phyloP scores from a whole-genome alignment of 306 rosid species.

The Corylus avellana region DNA sequence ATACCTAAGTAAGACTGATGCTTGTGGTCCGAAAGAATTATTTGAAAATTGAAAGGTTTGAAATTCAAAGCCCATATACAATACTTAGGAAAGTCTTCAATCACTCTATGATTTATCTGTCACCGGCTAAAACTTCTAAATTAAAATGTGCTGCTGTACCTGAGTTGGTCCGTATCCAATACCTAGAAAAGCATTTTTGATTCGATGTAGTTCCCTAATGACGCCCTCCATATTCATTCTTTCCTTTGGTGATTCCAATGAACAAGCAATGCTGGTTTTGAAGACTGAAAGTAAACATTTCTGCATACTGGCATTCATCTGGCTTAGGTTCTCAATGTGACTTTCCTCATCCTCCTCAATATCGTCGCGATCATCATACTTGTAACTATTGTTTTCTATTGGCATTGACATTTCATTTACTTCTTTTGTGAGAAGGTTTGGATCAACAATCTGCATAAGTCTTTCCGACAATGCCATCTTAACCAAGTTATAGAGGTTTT shows the following conservation, averaged over 20 bases:
- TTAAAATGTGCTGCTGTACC: background rate
- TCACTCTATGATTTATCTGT: background rate
- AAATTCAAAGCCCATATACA: too few relatives aligned
- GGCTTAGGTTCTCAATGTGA: background rate
- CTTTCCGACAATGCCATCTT: conserved; percentile 29
- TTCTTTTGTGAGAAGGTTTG: conserved; percentile 27
- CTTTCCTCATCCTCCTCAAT: too few relatives aligned
- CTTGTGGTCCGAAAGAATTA: too few relatives aligned
- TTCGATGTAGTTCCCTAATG: conserved; percentile 19
- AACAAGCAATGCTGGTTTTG: conserved; percentile 33
- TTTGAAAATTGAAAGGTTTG: too few relatives aligned
- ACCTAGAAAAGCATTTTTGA: background rate
- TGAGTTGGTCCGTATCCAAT: background rate
- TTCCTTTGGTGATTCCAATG: conserved; percentile 28
- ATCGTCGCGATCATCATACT: background rate
- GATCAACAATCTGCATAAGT: conserved; percentile 31
- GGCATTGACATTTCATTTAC: background rate
- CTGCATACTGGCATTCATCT: background rate
- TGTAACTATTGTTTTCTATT: background rate
- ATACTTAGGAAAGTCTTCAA: too few relatives aligned
- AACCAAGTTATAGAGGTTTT: conserved; percentile 28
- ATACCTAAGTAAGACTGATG: too few relatives aligned
- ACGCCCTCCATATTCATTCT: conserved; percentile 35
- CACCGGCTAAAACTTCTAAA: background rate
- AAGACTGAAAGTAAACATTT: background rate